Conservation (phyloP, 2,329 filamentous ascomycete species). For the Arthroderma sp. region DNA sequence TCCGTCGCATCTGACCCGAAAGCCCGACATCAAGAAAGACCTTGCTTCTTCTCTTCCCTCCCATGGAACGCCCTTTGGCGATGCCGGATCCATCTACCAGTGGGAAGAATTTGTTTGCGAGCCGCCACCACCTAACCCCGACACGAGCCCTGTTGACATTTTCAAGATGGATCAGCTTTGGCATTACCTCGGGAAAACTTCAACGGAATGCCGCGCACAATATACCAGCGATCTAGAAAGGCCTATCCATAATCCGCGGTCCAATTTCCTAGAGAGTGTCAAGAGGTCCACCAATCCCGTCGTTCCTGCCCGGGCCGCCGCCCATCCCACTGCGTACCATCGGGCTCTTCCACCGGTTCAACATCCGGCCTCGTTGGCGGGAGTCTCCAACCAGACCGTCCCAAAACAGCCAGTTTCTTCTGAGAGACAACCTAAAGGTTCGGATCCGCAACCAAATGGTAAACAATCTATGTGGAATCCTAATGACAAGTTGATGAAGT, state of each 20-base stretch:
- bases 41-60: conserved; percentile 49
- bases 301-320: conserved; percentile 15
- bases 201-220: conserved; percentile 80
- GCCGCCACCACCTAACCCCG: conserved; percentile 43
- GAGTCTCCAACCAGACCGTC: conserved; percentile 11
- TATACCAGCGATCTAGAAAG: conserved; percentile 66
- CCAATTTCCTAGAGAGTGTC: conserved; percentile 38
- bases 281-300: conserved; percentile 24
- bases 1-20: conserved; percentile 35
- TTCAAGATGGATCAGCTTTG: conserved; percentile 63
- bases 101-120: conserved; percentile 70
- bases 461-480: not conserved
- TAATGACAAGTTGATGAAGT: conserved; percentile 6
- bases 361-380: conserved; percentile 10
- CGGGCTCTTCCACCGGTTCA: conserved; percentile 16
- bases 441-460: not conserved
- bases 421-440: not conserved
- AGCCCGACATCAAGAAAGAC: conserved; percentile 42
- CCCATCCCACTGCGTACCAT: conserved; percentile 16
- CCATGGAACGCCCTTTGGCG: conserved; percentile 53
- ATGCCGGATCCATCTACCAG: conserved; percentile 42
- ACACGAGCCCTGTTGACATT: conserved; percentile 58
- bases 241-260: conserved; percentile 33
- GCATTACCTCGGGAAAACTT: conserved; percentile 75
- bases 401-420: not conserved